A percentile compares a stretch with the other conserved stretches of the same genome.
Conservation (phyloP, 2,329 filamentous ascomycete species). For the Fusarium cicatricum region DNA sequence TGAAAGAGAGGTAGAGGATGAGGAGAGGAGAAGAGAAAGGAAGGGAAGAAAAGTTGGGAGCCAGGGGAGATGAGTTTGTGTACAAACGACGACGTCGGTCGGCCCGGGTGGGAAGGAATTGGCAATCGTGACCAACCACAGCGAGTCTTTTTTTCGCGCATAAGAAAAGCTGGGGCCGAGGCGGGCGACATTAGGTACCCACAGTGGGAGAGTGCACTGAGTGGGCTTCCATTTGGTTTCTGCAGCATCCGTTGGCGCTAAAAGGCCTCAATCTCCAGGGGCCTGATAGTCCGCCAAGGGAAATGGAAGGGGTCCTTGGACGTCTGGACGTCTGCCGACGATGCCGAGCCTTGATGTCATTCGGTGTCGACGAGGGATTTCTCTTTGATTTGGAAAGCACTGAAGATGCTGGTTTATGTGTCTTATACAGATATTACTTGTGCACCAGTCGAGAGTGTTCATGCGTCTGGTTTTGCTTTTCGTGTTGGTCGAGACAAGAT, state of each 20-base stretch:
- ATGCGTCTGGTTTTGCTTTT: constrained; percentile 1
- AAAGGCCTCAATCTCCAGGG: constrained; percentile 17
- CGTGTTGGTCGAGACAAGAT: constrained; percentile 1
- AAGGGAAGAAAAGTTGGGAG: constrained; percentile 7
- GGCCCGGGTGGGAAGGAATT: constrained; percentile 34
- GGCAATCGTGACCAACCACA: constrained; percentile 30
- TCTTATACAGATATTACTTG: too few species aligned
- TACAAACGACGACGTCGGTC: constrained; percentile 29
- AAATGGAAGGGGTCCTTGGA: too few species aligned
- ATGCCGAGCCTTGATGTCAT: too few species aligned
- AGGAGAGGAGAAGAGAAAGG: background rate
- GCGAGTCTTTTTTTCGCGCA: constrained; percentile 35
- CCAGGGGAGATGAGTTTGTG: constrained; percentile 20
- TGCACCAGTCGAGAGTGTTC: too few species aligned
- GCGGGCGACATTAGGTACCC: too few species aligned
- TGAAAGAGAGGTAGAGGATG: constrained; percentile 6
- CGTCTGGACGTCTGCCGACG: too few species aligned
- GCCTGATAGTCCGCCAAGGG: too few species aligned
- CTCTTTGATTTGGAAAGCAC: too few species aligned
- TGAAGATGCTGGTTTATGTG: too few species aligned
- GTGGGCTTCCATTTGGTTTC: background rate
- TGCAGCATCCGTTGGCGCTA: constrained; percentile 11
- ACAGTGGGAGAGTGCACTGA: too few species aligned
- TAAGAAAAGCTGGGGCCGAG: background rate
- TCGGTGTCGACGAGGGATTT: too few species aligned